Percentiles rank a stretch among this genome's conserved stretches.
Conservation (phyloP, 31 red algal genomes). For the Asparagopsis taxiformis region DNA sequence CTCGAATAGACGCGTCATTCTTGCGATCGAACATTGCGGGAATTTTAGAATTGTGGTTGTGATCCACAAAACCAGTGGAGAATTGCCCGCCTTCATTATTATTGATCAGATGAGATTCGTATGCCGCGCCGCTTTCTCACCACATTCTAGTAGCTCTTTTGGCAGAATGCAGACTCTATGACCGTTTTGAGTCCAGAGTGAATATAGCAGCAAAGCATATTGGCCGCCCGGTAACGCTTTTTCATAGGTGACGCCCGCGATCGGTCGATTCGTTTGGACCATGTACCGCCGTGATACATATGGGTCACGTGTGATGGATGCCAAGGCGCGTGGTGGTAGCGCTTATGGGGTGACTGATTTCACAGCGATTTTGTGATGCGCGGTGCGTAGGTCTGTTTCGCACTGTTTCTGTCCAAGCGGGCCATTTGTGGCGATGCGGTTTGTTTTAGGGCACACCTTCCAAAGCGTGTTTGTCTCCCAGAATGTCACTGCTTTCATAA, state of each 20-base stretch:
- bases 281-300: neutral
- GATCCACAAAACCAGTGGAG: slow-evolving; percentile 13
- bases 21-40: slow-evolving; percentile 33
- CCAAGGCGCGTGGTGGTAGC: too few relatives aligned
- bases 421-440: too few relatives aligned
- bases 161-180: slow-evolving; percentile 55
- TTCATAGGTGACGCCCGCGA: slow-evolving; percentile 10
- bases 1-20: too few relatives aligned
- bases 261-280: slow-evolving; percentile 23
- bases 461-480: too few relatives aligned
- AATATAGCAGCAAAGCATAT: slow-evolving; percentile 42
- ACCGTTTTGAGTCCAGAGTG: slow-evolving; percentile 56
- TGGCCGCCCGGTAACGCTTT: slow-evolving; percentile 13
- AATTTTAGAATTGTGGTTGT: slow-evolving; percentile 45
- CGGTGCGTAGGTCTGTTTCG: too few relatives aligned
- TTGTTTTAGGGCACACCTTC: too few relatives aligned
- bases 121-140: slow-evolving; percentile 12
- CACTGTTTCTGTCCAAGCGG: too few relatives aligned
- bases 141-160: slow-evolving; percentile 30
- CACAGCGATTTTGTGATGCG: too few relatives aligned
- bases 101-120: slow-evolving; percentile 30
- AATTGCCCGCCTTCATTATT: slow-evolving; percentile 56
- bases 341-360: too few relatives aligned
- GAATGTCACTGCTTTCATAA: too few relatives aligned
- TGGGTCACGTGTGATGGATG: too few relatives aligned